Conservation (phyloP, 192 early-diverging fungal species). For the Coemansia nantahalensis region DNA sequence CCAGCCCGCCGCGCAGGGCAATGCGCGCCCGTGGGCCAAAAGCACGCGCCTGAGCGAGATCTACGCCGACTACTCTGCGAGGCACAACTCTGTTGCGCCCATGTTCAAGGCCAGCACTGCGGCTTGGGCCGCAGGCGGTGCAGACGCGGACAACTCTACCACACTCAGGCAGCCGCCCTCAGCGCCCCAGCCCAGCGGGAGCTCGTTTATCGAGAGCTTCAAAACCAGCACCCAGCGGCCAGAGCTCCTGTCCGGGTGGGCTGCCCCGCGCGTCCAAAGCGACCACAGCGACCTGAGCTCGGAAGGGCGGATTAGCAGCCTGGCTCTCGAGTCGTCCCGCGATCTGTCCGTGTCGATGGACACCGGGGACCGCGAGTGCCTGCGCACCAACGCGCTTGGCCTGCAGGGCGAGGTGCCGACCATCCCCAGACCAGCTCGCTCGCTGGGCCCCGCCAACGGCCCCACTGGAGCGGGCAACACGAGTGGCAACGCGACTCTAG, state of each 20-base stretch:
- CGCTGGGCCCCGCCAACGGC: background rate
- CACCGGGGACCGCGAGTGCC: conserved; percentile 8
- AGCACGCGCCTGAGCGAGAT: conserved; percentile 55
- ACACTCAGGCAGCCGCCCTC: conserved; percentile 9
- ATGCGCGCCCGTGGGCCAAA: conserved; percentile 43
- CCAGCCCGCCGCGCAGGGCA: conserved; percentile 6
- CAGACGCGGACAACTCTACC: too few species aligned
- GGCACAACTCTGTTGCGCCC: conserved; percentile 45
- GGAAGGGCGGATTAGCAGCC: conserved; percentile 22
- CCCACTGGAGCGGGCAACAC: too few species aligned
- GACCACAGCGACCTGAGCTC: conserved; percentile 24
- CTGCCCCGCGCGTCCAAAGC: conserved; percentile 6
- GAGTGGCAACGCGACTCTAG: too few species aligned
- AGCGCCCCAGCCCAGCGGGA: conserved; percentile 14
- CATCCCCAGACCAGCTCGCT: conserved; percentile 1
- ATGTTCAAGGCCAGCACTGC: conserved; percentile 32
- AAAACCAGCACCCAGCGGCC: conserved; percentile 33
- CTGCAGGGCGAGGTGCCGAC: background rate
- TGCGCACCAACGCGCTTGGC: background rate
- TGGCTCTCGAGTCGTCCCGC: conserved; percentile 28
- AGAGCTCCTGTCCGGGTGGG: conserved; percentile 32
- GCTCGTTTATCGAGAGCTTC: conserved; percentile 48
- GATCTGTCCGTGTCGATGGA: conserved; percentile 35
- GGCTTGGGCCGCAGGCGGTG: conserved; percentile 1
- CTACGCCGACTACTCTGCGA: conserved; percentile 52